Conservation (phyloP, 768 basidiomycete species). For the Leccinellum rugosiceps region DNA sequence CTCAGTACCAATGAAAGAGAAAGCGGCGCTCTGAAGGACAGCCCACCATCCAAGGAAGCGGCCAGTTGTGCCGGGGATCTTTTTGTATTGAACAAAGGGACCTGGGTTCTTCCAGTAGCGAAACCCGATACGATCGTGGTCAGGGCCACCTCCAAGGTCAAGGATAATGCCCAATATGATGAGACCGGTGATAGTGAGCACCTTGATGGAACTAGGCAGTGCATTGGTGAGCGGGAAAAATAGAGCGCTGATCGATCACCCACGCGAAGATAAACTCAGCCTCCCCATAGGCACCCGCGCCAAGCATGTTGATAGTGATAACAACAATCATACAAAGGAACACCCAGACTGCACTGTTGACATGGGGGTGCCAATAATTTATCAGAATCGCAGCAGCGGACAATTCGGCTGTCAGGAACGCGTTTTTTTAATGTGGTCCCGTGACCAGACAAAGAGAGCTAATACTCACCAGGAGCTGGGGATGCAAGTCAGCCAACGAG, state of each 20-base stretch:
- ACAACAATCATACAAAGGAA: conserved; percentile 73
- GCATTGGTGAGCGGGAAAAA: background rate
- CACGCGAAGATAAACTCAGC: conserved; percentile 84
- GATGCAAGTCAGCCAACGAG: background rate
- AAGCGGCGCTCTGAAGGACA: conserved; percentile 83
- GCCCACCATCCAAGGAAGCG: conserved; percentile 72
- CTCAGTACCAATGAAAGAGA: conserved; percentile 92
- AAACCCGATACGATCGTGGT: conserved; percentile 61
- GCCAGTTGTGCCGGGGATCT: conserved; percentile 66
- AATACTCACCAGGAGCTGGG: conserved; percentile 25
- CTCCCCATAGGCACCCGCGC: conserved; percentile 79
- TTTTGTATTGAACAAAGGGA: conserved; percentile 71
- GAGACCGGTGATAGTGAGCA: conserved; percentile 73
- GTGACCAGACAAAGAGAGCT: background rate
- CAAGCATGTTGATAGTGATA: conserved; percentile 70
- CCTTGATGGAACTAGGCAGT: conserved; percentile 67
- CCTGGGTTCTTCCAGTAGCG: conserved; percentile 87
- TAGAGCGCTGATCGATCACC: background rate
- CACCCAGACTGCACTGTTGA: conserved; percentile 77
- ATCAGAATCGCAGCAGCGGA: conserved; percentile 68
- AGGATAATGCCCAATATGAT: conserved; percentile 69
- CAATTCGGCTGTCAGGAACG: conserved; percentile 25
- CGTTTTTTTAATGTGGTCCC: conserved; percentile 2
- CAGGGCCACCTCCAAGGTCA: conserved; percentile 86
- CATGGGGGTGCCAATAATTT: conserved; percentile 60